phyloP scores from a whole-genome alignment of 345 rosid genomes.

The Jatropha curcas region DNA sequence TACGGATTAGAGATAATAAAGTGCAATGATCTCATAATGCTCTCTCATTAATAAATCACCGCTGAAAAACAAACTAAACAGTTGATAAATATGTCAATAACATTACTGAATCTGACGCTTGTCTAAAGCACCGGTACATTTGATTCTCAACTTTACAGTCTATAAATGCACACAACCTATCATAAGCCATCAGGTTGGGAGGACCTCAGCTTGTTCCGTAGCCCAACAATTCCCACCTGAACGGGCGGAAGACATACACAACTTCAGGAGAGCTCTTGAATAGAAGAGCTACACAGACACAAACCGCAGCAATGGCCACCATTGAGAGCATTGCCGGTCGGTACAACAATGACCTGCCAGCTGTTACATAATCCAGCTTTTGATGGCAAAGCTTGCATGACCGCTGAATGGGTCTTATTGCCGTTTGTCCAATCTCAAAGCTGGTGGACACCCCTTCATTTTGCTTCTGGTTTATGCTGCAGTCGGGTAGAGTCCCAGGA shows the following conservation, averaged over 20 bases:
- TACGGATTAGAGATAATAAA: not conserved
- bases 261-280: conserved; percentile 98
- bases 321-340: conserved; percentile 96
- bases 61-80: conserved; percentile 4
- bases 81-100: conserved; percentile 25
- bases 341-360: conserved; percentile 62
- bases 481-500: conserved; percentile 33
- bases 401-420: conserved; percentile 23
- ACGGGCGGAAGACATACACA: conserved; percentile 80
- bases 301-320: conserved; percentile 96
- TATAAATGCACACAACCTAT: conserved; percentile 30
- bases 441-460: conserved; percentile 36
- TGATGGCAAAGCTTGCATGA: conserved; percentile 73
- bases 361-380: conserved; percentile 51
- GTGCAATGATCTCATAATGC: not conserved
- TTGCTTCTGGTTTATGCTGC: conserved; percentile 42
- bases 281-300: conserved; percentile 94
- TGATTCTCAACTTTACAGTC: conserved; percentile 42
- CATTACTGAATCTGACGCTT: conserved; percentile 26
- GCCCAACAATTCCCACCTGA: conserved; percentile 94
- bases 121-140: conserved; percentile 32
- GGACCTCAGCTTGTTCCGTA: conserved; percentile 72
- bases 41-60: not conserved
- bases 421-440: conserved; percentile 57
- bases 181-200: conserved; percentile 12